A percentile compares a stretch with the other conserved stretches of the same genome.
Evolutionary conservation across 2,329 filamentous ascomycete species (phyloP).

Genomic region (Curvularia eragrostidis): DNA sequence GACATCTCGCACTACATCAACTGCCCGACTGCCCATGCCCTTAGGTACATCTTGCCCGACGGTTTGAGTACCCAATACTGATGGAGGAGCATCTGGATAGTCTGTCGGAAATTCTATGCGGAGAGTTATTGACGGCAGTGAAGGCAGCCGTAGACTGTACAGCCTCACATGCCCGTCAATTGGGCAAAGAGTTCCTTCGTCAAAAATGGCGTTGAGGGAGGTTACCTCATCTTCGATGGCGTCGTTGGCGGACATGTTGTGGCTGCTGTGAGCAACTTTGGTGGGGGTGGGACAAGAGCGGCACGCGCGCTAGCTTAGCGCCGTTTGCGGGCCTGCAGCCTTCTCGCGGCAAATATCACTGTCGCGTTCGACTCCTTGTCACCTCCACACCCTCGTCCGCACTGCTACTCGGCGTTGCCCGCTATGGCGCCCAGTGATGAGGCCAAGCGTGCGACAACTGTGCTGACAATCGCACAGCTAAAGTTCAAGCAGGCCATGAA

Average conservation of each 20-base stretch:
- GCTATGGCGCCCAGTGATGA: conserved; percentile 33
- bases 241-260: conserved; percentile 40
- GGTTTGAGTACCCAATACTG: conserved; percentile 78
- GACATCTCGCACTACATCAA: conserved; percentile 72
- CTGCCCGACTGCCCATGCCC: conserved; percentile 74
- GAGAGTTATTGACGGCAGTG: conserved; percentile 61
- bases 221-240: conserved; percentile 74
- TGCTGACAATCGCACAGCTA: conserved; percentile 37
- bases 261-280: conserved; percentile 19
- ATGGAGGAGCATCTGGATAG: conserved; percentile 78
- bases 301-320: conserved; percentile 22
- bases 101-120: conserved; percentile 70
- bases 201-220: conserved; percentile 86
- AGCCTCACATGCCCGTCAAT: conserved; percentile 36
- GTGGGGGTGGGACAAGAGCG: conserved; percentile 20
- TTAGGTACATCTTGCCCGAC: conserved; percentile 71
- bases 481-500: conserved; percentile 40
- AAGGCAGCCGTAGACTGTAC: conserved; percentile 68
- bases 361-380: conserved; percentile 5
- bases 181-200: conserved; percentile 64
- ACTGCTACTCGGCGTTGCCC: conserved; percentile 4
- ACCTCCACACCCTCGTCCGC: conserved; percentile 12
- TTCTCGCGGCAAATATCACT: conserved; percentile 16
- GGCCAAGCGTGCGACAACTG: conserved; percentile 32
- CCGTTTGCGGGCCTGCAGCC: not conserved